Conservation (phyloP, 495 filamentous ascomycete species). For the Trichoderma asperelloides region DNA sequence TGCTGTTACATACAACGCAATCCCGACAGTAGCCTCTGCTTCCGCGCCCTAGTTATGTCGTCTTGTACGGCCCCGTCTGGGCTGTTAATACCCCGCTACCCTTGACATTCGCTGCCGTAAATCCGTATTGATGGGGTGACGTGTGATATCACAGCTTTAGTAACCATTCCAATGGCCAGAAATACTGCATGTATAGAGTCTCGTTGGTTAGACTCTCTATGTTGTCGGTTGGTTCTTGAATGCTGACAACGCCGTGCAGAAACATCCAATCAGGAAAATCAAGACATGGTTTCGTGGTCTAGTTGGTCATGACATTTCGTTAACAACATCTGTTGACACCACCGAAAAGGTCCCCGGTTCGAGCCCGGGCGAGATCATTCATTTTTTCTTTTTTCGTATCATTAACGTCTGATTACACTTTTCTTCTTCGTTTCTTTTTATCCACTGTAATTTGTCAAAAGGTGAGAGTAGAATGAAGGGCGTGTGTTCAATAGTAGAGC, state of each 20-base stretch:
- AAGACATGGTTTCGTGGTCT: conserved; percentile 7
- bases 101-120: not conserved
- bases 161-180: not conserved
- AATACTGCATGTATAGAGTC: too few species aligned
- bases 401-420: too few species aligned
- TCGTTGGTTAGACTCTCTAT: too few species aligned
- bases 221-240: not conserved
- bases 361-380: conserved; percentile 6
- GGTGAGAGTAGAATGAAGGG: too few species aligned
- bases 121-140: not conserved
- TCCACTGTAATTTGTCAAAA: too few species aligned
- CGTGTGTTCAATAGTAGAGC: too few species aligned
- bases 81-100: not conserved
- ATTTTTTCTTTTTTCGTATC: not conserved
- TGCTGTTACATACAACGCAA: not conserved
- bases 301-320: conserved; percentile 8
- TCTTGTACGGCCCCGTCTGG: not conserved
- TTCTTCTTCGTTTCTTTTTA: not conserved
- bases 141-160: not conserved
- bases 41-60: not conserved
- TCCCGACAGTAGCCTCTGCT: not conserved
- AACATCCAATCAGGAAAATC: not conserved
- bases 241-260: not conserved
- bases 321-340: conserved; percentile 7
- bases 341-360: conserved; percentile 8